Evolutionary conservation across 208 protist genomes (phyloP).

Genomic region (Wallacemonas sp.): DNA sequence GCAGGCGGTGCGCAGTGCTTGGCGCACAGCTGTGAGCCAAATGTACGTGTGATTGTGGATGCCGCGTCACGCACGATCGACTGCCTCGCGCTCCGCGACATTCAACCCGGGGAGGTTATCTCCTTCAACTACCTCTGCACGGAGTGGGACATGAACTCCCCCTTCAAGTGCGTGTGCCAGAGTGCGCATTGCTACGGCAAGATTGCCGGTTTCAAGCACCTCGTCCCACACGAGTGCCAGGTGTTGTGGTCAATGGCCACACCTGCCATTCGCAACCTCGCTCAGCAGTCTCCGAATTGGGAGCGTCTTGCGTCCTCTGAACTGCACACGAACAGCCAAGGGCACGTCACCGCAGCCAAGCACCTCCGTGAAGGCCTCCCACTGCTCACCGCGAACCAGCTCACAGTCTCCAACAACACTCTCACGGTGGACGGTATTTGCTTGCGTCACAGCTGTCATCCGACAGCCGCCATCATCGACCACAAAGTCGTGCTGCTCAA

Average conservation of each 20-base stretch:
- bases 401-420: conserved; percentile 28
- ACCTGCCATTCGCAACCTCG: conserved; percentile 64
- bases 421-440: conserved; percentile 49
- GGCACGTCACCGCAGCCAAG: conserved; percentile 43
- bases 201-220: conserved; percentile 77
- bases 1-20: conserved; percentile 83
- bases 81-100: conserved; percentile 76
- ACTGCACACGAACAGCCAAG: conserved; percentile 47
- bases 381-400: conserved; percentile 35
- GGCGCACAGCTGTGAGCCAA: conserved; percentile 84
- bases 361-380: conserved; percentile 53
- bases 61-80: conserved; percentile 43
- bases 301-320: conserved; percentile 39
- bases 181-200: conserved; percentile 50
- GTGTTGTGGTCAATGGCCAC: conserved; percentile 72
- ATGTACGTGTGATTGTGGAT: conserved; percentile 82
- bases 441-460: conserved; percentile 69
- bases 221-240: conserved; percentile 47
- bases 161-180: conserved; percentile 79
- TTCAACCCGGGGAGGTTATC: conserved; percentile 69
- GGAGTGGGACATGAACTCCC: conserved; percentile 88
- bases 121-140: conserved; percentile 91
- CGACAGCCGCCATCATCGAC: conserved; percentile 65
- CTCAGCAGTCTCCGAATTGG: conserved; percentile 45
- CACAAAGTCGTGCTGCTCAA: conserved; percentile 51